Base-by-base conservation (phyloP, 257 asterid genomes). In the Primulina huaijiensis region DNA sequence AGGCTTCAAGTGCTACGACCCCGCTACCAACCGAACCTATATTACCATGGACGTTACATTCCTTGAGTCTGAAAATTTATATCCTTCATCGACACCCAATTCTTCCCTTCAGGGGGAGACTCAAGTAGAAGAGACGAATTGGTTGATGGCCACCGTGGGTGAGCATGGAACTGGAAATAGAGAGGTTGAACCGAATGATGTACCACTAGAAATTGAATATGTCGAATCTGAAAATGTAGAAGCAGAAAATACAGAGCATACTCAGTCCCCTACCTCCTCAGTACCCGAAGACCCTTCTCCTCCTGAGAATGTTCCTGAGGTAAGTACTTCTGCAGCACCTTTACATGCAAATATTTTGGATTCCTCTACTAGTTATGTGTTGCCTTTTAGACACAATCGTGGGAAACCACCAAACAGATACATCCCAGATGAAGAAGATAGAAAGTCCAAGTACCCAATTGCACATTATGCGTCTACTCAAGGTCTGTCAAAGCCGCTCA, bases 371-470 rank as follows among this genome's bases (percentile, higher is more conserved):
- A 3, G 30, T 27, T 27, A 27, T 27, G 30, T 27, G 30, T 29
- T 10, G 5, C 43, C 43, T 35, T 35, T 60, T 9, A 60, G 62
- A 43, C 37, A 61, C 0, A 71, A 71, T 40, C 53, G 31, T 4
- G 69, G 64, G 10, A 29, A 71, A 6, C 70, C 75, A 27, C 62
- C 57, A 2, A 62, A 46, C 10, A 8, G 6, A 0, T 62, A 50
- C 50, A 17, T n/a, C 8, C 63, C 68, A 29, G 17, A 72, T 43
- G 7, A 7, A 17, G n/a, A 50, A 27, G 23, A 14, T 19, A 62
- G 34, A 0, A 20, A 9, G 11, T 10, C 63, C 4, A 71, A 8
- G 4, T 62, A 46, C 62, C 14, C 14, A 27, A 35, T 71, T 0
- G 62, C 53, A 0, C 20, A 71, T 11, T 46, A 71, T 31, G 16